Evolutionary conservation across 768 basidiomycete species (phyloP), one percentile per base, ranked within the genome.

Genomic region (Lactarius hatsudake): DNA sequence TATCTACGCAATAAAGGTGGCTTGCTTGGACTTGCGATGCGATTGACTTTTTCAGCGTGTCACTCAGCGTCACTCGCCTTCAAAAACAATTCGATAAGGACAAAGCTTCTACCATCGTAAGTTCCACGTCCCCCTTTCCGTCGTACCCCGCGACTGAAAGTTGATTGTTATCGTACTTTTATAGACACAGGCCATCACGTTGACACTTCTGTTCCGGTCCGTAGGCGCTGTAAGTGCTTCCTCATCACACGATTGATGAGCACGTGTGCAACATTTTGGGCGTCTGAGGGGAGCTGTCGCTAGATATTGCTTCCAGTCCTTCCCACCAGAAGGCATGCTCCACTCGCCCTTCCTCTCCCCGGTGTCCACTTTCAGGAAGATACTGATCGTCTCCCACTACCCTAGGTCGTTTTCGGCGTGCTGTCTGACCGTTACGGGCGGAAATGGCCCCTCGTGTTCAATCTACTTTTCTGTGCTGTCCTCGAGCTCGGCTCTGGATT

Each of bases 191-290:
- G 84, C 93, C 6, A 95, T 98, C 74, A 97, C 96, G 9, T 82
- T 98, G 58, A 97, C 96, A 0, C 82, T 98, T 2, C 84, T 98
- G 23, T 91, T 98, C 82, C 86, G 96, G 65, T 89, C 91, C 5
- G 79, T 84, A 58, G 91, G 90, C 48, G 90, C 91, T 56, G 88
- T 82, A 59, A 74, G 82, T 71, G 59, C 53, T 60, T 40, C 63
- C 51, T 60, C 48, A 53, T 59, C 55, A 26, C 40, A 32, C 23
- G 30, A 36, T 26, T 26, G 48, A 23, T 26, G n/a, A 26, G 48
- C 48, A 51, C 48, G 51, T 53, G 51, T 26, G 13, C 23, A 6
- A 7, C 6, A 26, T 28, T 26, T 53, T 4, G 51, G 13, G 26
- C 23, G 3, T 28, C 51, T 5, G 5, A 15, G 6, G 32, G 13